These are phyloP conservation scores for Clarkia xantiana DNA, from an alignment of 345 rosid species.

Conservation along the genomic window DNA sequence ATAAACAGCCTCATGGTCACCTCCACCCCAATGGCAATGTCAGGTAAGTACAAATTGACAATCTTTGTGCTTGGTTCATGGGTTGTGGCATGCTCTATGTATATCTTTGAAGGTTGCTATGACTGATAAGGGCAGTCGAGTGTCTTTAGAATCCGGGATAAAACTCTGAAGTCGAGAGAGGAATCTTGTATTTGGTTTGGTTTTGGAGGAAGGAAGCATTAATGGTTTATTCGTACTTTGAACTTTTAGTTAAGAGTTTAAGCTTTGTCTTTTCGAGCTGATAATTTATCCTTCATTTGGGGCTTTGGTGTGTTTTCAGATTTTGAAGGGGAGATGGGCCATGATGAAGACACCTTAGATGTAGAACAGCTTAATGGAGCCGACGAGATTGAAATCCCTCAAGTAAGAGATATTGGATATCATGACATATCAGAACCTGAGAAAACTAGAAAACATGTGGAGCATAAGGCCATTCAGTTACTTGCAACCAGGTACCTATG, in stretches of 20 bases:
- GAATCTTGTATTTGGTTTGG: too few relatives aligned
- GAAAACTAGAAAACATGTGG: conserved; percentile 33
- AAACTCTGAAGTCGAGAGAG: too few relatives aligned
- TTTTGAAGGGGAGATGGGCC: conserved; percentile 17
- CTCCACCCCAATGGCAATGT: background rate
- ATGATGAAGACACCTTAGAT: conserved; percentile 8
- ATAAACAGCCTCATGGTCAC: background rate
- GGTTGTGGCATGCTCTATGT: background rate
- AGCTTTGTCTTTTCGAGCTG: background rate
- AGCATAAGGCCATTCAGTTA: conserved; percentile 43
- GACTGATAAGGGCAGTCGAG: too few relatives aligned
- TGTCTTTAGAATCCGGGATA: too few relatives aligned
- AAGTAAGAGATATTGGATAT: conserved; percentile 9
- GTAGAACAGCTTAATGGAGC: conserved; percentile 17
- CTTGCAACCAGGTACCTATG: conserved; percentile 45
- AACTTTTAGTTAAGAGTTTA: background rate
- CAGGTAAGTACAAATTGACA: background rate
- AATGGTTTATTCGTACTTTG: background rate
- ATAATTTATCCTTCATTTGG: background rate
- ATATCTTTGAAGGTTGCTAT: too few relatives aligned
- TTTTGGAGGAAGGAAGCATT: background rate
- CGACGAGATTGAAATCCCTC: conserved; percentile 13
- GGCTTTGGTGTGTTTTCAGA: conserved; percentile 9
- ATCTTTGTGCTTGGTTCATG: background rate
- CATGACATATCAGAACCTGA: conserved; percentile 12